Conservation (phyloP, 495 filamentous ascomycete species). For the Apiosordaria backusii region DNA sequence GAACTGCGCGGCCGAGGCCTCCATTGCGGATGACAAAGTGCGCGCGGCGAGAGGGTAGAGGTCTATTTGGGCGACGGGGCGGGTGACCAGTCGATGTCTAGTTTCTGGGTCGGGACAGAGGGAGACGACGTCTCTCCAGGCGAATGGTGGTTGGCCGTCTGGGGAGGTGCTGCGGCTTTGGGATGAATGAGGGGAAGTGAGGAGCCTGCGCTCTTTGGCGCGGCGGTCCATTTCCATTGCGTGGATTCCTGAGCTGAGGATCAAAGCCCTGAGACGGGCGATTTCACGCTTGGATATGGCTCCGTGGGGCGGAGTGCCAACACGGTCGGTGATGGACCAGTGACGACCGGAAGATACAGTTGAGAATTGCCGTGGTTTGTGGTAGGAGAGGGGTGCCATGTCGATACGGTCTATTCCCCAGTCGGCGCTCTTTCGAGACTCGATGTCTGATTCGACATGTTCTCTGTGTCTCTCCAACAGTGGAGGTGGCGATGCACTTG, state of each 20-base stretch:
- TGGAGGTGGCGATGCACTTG: constrained; percentile 36
- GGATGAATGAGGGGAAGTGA: constrained; percentile 16
- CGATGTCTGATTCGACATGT: constrained; percentile 36
- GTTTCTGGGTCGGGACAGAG: constrained; percentile 29
- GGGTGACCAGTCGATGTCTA: constrained; percentile 30
- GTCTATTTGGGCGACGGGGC: constrained; percentile 54
- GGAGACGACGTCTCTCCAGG: constrained; percentile 36
- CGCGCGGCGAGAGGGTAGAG: constrained; percentile 68
- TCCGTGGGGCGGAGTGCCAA: constrained; percentile 35
- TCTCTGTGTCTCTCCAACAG: constrained; percentile 23
- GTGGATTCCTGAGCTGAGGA: constrained; percentile 81
- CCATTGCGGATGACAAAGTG: constrained; percentile 55
- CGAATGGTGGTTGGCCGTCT: neutral
- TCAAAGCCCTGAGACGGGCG: constrained; percentile 66
- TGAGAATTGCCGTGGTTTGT: constrained; percentile 25
- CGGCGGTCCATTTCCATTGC: constrained; percentile 71
- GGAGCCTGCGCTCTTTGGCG: constrained; percentile 46
- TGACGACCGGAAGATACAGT: constrained; percentile 39
- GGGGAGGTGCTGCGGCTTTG: neutral
- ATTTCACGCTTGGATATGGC: constrained; percentile 61
- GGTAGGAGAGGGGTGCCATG: constrained; percentile 24
- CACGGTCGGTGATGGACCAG: constrained; percentile 72
- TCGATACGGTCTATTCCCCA: constrained; percentile 26
- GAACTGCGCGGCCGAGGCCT: constrained; percentile 51
- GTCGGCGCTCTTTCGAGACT: constrained; percentile 31